These are phyloP conservation scores for Daucus carota DNA, from an alignment of 129 eudicot genomes.

Conservation along the genomic window DNA sequence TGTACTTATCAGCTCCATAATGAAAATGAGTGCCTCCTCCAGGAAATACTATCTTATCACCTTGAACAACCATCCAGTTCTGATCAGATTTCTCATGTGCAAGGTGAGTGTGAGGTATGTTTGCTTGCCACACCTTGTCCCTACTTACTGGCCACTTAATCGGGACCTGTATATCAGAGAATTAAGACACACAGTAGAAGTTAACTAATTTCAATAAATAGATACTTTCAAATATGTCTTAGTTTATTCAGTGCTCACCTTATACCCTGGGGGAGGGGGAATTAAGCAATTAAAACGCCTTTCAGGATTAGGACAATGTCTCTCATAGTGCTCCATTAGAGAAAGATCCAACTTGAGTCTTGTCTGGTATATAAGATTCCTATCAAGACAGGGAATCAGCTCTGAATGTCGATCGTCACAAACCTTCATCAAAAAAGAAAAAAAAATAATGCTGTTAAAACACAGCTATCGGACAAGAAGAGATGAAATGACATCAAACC, in stretches of 20 bases:
- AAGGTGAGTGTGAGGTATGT: constrained; percentile 98
- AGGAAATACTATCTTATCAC: constrained; percentile 83
- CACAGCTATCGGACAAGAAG: constrained; percentile 11
- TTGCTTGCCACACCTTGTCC: constrained; percentile 97
- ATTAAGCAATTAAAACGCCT: constrained; percentile 95
- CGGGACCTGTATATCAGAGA: constrained; percentile 43
- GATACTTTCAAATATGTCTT: neutral
- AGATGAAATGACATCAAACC: neutral
- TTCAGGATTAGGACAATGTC: constrained; percentile 94
- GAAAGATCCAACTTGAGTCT: constrained; percentile 90
- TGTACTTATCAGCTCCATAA: constrained; percentile 95
- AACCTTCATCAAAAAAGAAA: constrained; percentile 42
- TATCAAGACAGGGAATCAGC: constrained; percentile 89
- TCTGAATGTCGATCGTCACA: constrained; percentile 96
- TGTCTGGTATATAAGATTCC: constrained; percentile 90
- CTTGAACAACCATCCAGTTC: constrained; percentile 99
- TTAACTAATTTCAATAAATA: neutral
- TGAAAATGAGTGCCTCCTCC: constrained; percentile 99
- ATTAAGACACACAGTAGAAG: neutral
- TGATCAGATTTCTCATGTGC: constrained; percentile 98
- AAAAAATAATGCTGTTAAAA: constrained; percentile 2
- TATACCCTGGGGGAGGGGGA: constrained; percentile 96
- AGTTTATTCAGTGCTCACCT: constrained; percentile 42
- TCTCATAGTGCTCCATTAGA: constrained; percentile 98
- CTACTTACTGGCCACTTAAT: constrained; percentile 97